Conservation (phyloP, 129 eudicot species). For the Helichrysum umbraculigerum region DNA sequence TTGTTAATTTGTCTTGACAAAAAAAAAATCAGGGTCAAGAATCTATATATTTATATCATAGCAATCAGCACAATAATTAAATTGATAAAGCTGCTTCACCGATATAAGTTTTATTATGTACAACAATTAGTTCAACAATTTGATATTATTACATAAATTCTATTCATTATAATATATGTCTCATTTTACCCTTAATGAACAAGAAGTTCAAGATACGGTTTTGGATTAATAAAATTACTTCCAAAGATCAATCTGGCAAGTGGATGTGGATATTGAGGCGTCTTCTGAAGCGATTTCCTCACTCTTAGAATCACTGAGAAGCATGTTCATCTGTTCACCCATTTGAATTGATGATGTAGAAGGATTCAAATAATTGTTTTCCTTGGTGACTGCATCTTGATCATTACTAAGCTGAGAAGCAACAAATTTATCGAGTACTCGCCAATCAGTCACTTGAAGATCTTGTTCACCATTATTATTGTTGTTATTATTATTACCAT, state of each 20-base stretch:
- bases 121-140: slow-evolving; percentile 39
- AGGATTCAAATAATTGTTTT: slow-evolving; percentile 28
- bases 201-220: slow-evolving; percentile 10
- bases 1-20: slow-evolving; percentile 10
- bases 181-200: slow-evolving; percentile 18
- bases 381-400: slow-evolving; percentile 32
- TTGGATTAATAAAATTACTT: slow-evolving; percentile 29
- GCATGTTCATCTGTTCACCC: slow-evolving; percentile 48
- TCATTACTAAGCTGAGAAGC: slow-evolving; percentile 53
- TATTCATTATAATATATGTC: slow-evolving; percentile 28
- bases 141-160: slow-evolving; percentile 30
- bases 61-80: slow-evolving; percentile 22
- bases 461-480: slow-evolving; percentile 22
- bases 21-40: background rate
- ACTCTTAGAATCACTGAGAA: slow-evolving; percentile 43
- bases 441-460: slow-evolving; percentile 52
- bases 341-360: slow-evolving; percentile 27
- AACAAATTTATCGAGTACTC: slow-evolving; percentile 52
- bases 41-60: slow-evolving; percentile 5
- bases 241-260: slow-evolving; percentile 53
- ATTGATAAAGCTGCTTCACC: slow-evolving; percentile 35
- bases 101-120: slow-evolving; percentile 33
- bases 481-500: slow-evolving; percentile 12
- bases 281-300: slow-evolving; percentile 46
- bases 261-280: slow-evolving; percentile 44